phyloP scores from a whole-genome alignment of 352 stramenopile species.

The Phytophthora multivora region DNA sequence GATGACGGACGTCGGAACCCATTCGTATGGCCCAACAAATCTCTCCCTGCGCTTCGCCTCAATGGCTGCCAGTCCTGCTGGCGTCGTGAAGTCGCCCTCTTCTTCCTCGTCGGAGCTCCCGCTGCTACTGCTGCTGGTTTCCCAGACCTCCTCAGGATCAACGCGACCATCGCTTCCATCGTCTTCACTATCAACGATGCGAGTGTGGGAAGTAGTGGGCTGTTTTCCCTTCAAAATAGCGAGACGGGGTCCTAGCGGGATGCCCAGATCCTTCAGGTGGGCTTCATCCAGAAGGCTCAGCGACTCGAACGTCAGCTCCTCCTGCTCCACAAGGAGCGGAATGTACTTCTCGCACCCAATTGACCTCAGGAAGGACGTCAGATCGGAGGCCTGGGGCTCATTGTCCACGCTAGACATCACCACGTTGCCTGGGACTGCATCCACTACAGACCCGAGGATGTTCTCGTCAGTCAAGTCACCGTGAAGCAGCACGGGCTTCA shows the following conservation, averaged over 20 bases:
- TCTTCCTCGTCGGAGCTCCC: constrained; percentile 55
- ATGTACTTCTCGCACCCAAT: constrained; percentile 66
- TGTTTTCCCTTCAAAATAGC: constrained; percentile 50
- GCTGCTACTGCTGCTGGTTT: constrained; percentile 60
- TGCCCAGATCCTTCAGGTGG: constrained; percentile 60
- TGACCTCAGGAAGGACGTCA: constrained; percentile 43
- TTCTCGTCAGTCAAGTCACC: constrained; percentile 89
- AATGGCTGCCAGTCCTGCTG: constrained; percentile 23
- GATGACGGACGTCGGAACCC: constrained; percentile 75
- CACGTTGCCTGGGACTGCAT: constrained; percentile 1
- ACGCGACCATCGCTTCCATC: constrained; percentile 18
- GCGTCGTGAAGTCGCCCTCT: constrained; percentile 31
- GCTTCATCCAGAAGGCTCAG: constrained; percentile 48
- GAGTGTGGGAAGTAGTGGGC: constrained; percentile 1
- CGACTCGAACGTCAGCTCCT: constrained; percentile 60
- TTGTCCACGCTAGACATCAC: constrained; percentile 13
- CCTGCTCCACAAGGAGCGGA: constrained; percentile 53
- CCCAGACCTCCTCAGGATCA: constrained; percentile 51
- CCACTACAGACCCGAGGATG: constrained; percentile 56
- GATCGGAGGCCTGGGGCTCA: constrained; percentile 7
- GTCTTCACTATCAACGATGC: constrained; percentile 37
- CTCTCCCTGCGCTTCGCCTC: constrained; percentile 48
- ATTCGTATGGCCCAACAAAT: constrained; percentile 58
- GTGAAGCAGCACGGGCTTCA: constrained; percentile 70
- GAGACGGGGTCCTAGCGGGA: constrained; percentile 65